Base-by-base conservation (phyloP, 2,329 filamentous ascomycete genomes). In the Raffaelea ambrosiae region DNA sequence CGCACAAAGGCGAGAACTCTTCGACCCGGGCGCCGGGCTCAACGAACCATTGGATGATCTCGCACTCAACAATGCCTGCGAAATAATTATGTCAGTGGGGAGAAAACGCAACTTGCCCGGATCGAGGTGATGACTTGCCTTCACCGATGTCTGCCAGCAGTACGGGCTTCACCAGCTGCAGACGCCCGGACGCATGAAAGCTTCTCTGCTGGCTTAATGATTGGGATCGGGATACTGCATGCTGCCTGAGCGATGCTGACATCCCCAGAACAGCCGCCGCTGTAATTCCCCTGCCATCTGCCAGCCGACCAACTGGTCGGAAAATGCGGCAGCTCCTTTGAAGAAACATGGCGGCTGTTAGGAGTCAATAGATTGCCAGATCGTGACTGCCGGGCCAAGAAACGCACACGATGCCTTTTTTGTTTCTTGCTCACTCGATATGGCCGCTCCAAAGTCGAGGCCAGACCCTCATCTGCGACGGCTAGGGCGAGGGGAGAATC, bases 1-100 rank as follows among this genome's bases (percentile, higher is more conserved):
- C 93, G 69, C 93, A 98, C 42, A 98, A 77, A 51, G 91, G 93
- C 58, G 94, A 93, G 77, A 95, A 98, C 71, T 98, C 91, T 70
- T 98, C 90, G 58, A 98, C 90, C 49, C 86, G 83, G 33, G 93
- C 93, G 50, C 90, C 91, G 44, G 94, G 89, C 68, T 96, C 86
- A 55, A 98, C 91, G 64, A 97, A 98, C 93, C 93, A 98, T 72
- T 98, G 93, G 60, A 97, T 97, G 60, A 98, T 88, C 67, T 98
- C 93, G 62, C 93, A 95, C 70, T 98, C 93, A 63, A 93, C 90
- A 60, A 97, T 98, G 48, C 93, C 93, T 93, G 58, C 8, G n/a
- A 9, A n/a, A 23, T n/a, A n/a, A n/a, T n/a, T n/a, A 26, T n/a
- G 20, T 3, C 21, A 18, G 20, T 31, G n/a, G 29, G 11, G 10